Evolutionary conservation across 2,329 filamentous ascomycete genomes (phyloP).

Genomic region (Cercospora janseana): DNA sequence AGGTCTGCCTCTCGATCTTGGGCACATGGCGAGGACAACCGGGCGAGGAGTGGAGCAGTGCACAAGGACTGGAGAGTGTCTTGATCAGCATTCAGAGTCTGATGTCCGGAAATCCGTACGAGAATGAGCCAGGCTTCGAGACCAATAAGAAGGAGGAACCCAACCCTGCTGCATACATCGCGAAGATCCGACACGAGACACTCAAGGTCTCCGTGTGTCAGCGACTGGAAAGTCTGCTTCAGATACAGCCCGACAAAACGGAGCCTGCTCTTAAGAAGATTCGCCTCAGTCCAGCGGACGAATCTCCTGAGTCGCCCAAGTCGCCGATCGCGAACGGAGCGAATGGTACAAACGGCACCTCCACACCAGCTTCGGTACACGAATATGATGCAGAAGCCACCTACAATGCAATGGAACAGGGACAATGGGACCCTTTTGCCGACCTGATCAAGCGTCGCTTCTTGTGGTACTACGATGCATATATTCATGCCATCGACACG

Average conservation of each 20-base stretch:
- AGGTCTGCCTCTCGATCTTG: conserved; percentile 74
- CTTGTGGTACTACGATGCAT: conserved; percentile 93
- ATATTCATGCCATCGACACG: conserved; percentile 67
- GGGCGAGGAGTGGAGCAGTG: conserved; percentile 94
- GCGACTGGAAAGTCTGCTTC: conserved; percentile 75
- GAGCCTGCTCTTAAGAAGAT: conserved; percentile 23
- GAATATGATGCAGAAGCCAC: conserved; percentile 45
- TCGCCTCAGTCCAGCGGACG: conserved; percentile 16
- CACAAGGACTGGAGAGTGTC: conserved; percentile 91
- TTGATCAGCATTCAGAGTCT: conserved; percentile 93
- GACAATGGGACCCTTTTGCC: conserved; percentile 79
- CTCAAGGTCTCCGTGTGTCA: conserved; percentile 83
- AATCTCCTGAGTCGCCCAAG: conserved; percentile 14
- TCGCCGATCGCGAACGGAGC: conserved; percentile 14
- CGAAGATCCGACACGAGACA: conserved; percentile 84
- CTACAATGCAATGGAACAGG: conserved; percentile 31
- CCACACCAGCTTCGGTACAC: conserved; percentile 28
- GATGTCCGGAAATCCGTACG: conserved; percentile 74
- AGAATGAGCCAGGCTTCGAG: conserved; percentile 91
- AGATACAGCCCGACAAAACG: conserved; percentile 51
- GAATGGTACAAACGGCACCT: conserved; percentile 18
- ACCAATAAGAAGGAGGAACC: conserved; percentile 31
- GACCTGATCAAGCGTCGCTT: conserved; percentile 90
- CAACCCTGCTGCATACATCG: conserved; percentile 32
- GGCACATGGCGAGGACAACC: conserved; percentile 91